phyloP scores from a whole-genome alignment of 305 asterid species.

The Solanum hybrid region DNA sequence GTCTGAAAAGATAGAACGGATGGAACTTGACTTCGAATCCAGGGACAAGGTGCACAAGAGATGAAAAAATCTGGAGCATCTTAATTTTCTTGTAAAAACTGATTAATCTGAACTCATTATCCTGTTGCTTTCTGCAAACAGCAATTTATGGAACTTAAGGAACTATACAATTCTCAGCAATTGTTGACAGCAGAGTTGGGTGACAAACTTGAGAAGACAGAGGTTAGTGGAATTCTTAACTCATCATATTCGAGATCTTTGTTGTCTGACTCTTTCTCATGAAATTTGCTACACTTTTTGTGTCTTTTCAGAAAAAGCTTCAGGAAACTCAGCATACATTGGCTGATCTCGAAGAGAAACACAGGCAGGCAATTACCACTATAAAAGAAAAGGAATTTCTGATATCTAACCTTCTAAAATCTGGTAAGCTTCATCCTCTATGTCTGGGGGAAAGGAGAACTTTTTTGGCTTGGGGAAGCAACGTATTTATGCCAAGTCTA shows the following conservation, averaged over 20 bases:
- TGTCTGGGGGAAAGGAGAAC: neutral
- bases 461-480: neutral
- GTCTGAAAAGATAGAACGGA: constrained; percentile 92
- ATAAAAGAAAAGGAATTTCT: constrained; percentile 90
- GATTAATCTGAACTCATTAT: neutral
- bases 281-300: neutral
- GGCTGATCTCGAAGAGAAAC: constrained; percentile 88
- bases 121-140: constrained; percentile 26
- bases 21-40: constrained; percentile 92
- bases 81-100: neutral
- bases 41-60: constrained; percentile 69
- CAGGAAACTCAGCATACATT: constrained; percentile 73
- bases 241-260: neutral
- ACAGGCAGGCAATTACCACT: constrained; percentile 71
- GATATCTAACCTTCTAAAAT: constrained; percentile 76
- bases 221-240: constrained; percentile 34
- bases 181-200: constrained; percentile 59
- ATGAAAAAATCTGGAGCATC: neutral
- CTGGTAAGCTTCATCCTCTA: constrained; percentile 47
- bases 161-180: constrained; percentile 71
- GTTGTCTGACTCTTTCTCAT: neutral
- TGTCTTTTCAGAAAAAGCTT: constrained; percentile 59
- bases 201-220: constrained; percentile 80
- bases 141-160: constrained; percentile 89
- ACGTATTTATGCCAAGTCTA: neutral